Conservation (phyloP, 2,329 filamentous ascomycete genomes). For the Rosellinia necatrix region DNA sequence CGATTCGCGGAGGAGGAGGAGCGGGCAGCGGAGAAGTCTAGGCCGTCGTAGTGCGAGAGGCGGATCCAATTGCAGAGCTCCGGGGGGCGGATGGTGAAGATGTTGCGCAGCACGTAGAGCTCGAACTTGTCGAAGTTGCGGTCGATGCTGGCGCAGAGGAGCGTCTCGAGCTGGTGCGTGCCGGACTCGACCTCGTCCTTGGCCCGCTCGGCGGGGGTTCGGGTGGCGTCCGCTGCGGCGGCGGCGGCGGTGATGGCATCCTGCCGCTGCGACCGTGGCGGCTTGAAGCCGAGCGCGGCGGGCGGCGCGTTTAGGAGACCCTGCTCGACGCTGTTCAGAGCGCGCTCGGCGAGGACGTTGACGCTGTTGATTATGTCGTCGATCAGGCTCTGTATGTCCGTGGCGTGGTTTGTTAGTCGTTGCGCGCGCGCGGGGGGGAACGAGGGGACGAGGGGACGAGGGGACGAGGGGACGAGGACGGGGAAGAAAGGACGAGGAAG, state of each 20-base stretch:
- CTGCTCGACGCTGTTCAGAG: conserved; percentile 83
- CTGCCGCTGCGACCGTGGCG: conserved; percentile 32
- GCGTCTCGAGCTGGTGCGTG: conserved; percentile 80
- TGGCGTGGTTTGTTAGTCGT: conserved; percentile 6
- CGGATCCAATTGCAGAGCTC: conserved; percentile 76
- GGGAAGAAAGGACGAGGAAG: no score
- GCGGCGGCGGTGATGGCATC: conserved; percentile 41
- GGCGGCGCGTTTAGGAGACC: conserved; percentile 77
- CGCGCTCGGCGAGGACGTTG: conserved; percentile 90
- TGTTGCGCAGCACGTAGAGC: conserved; percentile 88
- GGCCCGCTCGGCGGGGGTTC: conserved; percentile 46
- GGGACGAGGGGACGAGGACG: no score
- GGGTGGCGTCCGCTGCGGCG: conserved; percentile 44
- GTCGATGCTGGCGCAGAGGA: conserved; percentile 80
- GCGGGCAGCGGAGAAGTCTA: conserved; percentile 49
- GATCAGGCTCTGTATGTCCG: conserved; percentile 71
- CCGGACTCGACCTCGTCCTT: conserved; percentile 83
- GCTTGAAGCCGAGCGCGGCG: conserved; percentile 77
- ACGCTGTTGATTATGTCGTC: conserved; percentile 98
- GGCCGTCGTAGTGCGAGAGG: conserved; percentile 80
- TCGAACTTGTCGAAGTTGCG: conserved; percentile 86
- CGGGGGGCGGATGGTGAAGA: conserved; percentile 69
- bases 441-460: no score
- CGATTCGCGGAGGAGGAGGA: conserved; percentile 14
- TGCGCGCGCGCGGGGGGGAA: neutral